A percentile compares a stretch with the other conserved stretches of the same genome.
phyloP scores from a whole-genome alignment of 768 basidiomycete species.

The Psilocybe cubensis region DNA sequence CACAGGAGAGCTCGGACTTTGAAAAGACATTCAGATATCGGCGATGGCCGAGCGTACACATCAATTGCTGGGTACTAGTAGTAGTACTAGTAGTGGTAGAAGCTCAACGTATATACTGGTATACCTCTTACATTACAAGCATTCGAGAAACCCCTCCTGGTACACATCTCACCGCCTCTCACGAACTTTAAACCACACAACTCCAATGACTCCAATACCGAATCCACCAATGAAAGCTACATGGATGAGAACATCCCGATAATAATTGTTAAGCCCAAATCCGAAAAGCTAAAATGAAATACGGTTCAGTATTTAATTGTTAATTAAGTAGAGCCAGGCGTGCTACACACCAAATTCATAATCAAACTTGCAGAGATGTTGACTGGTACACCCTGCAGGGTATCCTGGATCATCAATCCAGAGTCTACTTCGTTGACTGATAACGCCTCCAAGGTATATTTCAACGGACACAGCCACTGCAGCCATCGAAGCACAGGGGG shows the following conservation, averaged over 20 bases:
- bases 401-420: slow-evolving; percentile 83
- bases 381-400: slow-evolving; percentile 80
- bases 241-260: slow-evolving; percentile 85
- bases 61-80: too few species aligned
- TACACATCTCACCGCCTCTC: slow-evolving; percentile 60
- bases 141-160: too few species aligned
- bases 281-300: slow-evolving; percentile 74
- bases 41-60: too few species aligned
- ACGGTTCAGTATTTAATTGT: too few species aligned
- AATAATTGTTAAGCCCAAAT: slow-evolving; percentile 81
- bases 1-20: too few species aligned
- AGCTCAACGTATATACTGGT: too few species aligned
- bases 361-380: slow-evolving; percentile 80
- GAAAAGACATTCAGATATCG: too few species aligned
- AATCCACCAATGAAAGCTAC: slow-evolving; percentile 89
- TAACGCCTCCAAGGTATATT: slow-evolving; percentile 84
- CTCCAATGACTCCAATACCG: slow-evolving; percentile 66
- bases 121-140: too few species aligned
- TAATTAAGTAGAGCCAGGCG: background rate
- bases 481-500: slow-evolving; percentile 94
- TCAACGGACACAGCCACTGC: slow-evolving; percentile 87
- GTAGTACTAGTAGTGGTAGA: too few species aligned
- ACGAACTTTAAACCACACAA: slow-evolving; percentile 78
- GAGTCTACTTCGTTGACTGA: slow-evolving; percentile 92
- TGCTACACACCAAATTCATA: slow-evolving; percentile 72